These are phyloP conservation scores for Neonectria hederae DNA, from an alignment of 2,329 filamentous ascomycete species.

Conservation along the genomic window DNA sequence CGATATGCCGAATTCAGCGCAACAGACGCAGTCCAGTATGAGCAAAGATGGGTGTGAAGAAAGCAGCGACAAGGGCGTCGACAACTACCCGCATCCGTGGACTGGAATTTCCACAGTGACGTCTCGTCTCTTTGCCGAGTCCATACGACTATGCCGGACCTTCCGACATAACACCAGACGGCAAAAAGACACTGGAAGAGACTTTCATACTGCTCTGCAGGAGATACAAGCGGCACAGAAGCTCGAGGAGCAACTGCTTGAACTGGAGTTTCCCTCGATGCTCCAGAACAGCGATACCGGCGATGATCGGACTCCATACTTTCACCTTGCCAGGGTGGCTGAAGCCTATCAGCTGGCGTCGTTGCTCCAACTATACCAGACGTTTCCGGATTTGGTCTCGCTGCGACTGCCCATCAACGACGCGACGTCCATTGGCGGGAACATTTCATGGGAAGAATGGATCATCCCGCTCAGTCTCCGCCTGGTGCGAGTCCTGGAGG, in stretches of 20 bases:
- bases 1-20: background rate
- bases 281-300: slow-evolving; percentile 42
- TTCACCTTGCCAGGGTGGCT: slow-evolving; percentile 49
- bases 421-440: slow-evolving; percentile 25
- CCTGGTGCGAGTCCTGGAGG: slow-evolving; percentile 46
- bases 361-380: slow-evolving; percentile 53
- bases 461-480: slow-evolving; percentile 48
- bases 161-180: slow-evolving; percentile 42
- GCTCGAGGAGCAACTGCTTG: slow-evolving; percentile 48
- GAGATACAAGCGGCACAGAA: slow-evolving; percentile 43
- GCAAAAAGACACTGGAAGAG: slow-evolving; percentile 38
- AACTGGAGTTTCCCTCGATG: slow-evolving; percentile 40
- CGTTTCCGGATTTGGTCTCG: slow-evolving; percentile 49
- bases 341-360: slow-evolving; percentile 53
- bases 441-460: slow-evolving; percentile 49
- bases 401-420: slow-evolving; percentile 42
- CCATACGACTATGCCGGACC: slow-evolving; percentile 48
- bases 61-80: slow-evolving; percentile 23
- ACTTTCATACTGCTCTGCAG: slow-evolving; percentile 39
- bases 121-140: slow-evolving; percentile 48
- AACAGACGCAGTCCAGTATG: background rate
- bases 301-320: slow-evolving; percentile 41
- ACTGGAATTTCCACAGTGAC: slow-evolving; percentile 49
- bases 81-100: slow-evolving; percentile 48
- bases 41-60: background rate